Conservation (phyloP, 2,329 filamentous ascomycete genomes). For the Fusarium falciforme region DNA sequence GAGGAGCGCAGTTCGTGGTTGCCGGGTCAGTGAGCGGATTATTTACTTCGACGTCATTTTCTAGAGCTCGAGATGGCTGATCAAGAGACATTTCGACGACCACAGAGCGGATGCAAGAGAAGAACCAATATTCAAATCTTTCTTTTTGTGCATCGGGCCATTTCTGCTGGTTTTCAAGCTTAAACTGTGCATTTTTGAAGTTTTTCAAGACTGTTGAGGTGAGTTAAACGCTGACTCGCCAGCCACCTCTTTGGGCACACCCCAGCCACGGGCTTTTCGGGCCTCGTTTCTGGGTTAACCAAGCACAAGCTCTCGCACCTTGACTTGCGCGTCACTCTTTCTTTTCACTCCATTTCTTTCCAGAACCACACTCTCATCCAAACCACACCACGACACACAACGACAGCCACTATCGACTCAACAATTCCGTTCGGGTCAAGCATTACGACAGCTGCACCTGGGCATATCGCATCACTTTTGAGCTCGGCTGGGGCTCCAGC, state of each 20-base stretch:
- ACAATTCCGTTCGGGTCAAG: background rate
- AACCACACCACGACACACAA: background rate
- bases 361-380: background rate
- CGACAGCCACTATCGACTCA: background rate
- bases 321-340: conserved; percentile 20
- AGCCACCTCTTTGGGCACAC: conserved; percentile 32
- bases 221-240: conserved; percentile 8
- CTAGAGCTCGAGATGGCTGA: background rate
- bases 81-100: background rate
- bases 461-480: conserved; percentile 11
- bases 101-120: background rate
- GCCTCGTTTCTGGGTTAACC: conserved; percentile 47
- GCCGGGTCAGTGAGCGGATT: conserved; percentile 36
- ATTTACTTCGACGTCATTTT: conserved; percentile 51
- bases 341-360: conserved; percentile 2
- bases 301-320: conserved; percentile 27
- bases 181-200: background rate
- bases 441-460: conserved; percentile 1
- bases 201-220: conserved; percentile 1
- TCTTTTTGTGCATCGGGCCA: background rate
- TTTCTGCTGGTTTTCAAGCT: background rate
- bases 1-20: conserved; percentile 32
- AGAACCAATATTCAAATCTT: background rate
- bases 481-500: conserved; percentile 45
- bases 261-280: conserved; percentile 44